Evolutionary conservation across 23 red algal species (phyloP), one percentile per base, ranked within the genome.

Genomic region (Chondrus crispus): DNA sequence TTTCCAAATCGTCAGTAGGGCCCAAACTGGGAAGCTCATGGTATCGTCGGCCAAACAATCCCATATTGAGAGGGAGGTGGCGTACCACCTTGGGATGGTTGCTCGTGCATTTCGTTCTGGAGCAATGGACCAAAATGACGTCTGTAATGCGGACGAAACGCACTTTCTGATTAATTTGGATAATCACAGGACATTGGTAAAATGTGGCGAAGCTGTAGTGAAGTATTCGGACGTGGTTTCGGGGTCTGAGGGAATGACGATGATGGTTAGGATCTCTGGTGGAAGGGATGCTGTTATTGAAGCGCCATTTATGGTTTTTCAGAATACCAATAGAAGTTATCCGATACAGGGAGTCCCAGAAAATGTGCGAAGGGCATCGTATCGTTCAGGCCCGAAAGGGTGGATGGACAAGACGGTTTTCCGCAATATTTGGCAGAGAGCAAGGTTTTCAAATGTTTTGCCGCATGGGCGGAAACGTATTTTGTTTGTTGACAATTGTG

Each of bases 111-210:
- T 68, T 20, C 39, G 55, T 6, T 46, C 55, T n/a, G 42, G 42
- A 4, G 28, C 6, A 14, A 24, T 68, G 54, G 9, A 5, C 14
- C 35, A 85, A 19, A 19, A 85, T 39, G 54, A 69, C 11, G 38
- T 85, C 5, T 68, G 41, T 5, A 85, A 85, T 44, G 54, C 62
- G 2, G 81, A 68, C 20, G 55, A 85, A 48, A 85, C 81, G 5
- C 38, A 63, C 55, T 85, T 85, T 10, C 49, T 43, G 9, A 69
- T 85, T 43, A 85, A 85, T n/a, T 45, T 63, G 81, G 81, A 85
- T 41, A 68, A 85, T 37, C 55, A 48, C 22, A 85, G 41, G 14
- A 85, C 28, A 3, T 40, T 84, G 26, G 5, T 40, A n/a, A 19
- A 62, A 19, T 13, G 45, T 3, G 52, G 80, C n/a, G 51, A 60